Conservation (phyloP, 441 rosid genomes). For the Arabidopsis lyrata region DNA sequence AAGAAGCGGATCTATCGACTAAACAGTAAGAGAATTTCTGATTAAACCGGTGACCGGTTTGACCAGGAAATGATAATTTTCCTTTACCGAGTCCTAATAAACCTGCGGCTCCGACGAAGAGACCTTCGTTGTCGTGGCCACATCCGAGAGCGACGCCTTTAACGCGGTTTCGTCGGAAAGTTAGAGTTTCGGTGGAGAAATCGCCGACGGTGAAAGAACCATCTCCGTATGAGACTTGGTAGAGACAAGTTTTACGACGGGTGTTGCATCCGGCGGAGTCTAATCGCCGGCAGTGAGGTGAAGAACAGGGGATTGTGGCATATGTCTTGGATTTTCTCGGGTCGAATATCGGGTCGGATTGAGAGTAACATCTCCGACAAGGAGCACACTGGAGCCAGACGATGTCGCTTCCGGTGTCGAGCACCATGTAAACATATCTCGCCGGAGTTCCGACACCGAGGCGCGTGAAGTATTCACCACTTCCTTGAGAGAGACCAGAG, state of each 20-base stretch:
- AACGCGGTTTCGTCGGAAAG: slow-evolving; percentile 67
- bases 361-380: slow-evolving; percentile 81
- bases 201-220: slow-evolving; percentile 89
- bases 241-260: slow-evolving; percentile 60
- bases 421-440: slow-evolving; percentile 76
- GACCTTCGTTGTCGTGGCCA: slow-evolving; percentile 88
- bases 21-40: slow-evolving; percentile 82
- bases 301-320: slow-evolving; percentile 60
- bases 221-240: slow-evolving; percentile 89
- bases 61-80: slow-evolving; percentile 73
- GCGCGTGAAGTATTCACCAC: slow-evolving; percentile 96
- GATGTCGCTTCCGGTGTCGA: slow-evolving; percentile 92
- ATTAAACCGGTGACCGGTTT: slow-evolving; percentile 77
- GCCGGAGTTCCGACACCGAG: slow-evolving; percentile 91
- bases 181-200: slow-evolving; percentile 87
- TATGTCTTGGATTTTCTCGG: slow-evolving; percentile 75
- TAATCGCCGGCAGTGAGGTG: slow-evolving; percentile 70
- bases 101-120: slow-evolving; percentile 90
- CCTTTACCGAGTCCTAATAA: slow-evolving; percentile 89
- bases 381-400: slow-evolving; percentile 97
- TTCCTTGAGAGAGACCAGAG: slow-evolving; percentile 88
- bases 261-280: slow-evolving; percentile 75
- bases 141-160: slow-evolving; percentile 80
- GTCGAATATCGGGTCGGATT: slow-evolving; percentile 80
- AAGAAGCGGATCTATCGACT: slow-evolving; percentile 80